A percentile compares a stretch with the other conserved stretches of the same genome.
Evolutionary conservation across 1,284 basidiomycete genomes (phyloP).

Genomic region (Moesziomyces antarcticus): DNA sequence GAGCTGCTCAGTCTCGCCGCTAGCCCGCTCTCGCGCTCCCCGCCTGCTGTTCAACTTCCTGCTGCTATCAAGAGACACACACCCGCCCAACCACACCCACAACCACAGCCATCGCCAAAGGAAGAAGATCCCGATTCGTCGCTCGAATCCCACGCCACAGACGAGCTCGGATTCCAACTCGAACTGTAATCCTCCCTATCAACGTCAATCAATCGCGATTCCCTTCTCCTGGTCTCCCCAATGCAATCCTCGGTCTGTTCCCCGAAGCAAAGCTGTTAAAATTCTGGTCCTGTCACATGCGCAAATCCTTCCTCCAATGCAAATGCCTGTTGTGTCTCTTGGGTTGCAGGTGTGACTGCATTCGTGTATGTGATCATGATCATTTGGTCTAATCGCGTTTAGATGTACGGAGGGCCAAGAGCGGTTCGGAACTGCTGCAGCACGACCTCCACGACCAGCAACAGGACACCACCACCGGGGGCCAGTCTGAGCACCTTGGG

Average conservation of each 20-base stretch:
- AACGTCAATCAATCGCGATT: no score
- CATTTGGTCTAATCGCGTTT: background rate
- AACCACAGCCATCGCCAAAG: background rate
- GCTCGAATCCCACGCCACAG: background rate
- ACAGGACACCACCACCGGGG: conserved; percentile 91
- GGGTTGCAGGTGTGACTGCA: no score
- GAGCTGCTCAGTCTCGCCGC: conserved; percentile 51
- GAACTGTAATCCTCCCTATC: conserved; percentile 6
- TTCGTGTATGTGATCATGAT: no score
- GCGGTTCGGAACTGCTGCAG: conserved; percentile 48
- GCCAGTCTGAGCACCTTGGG: conserved; percentile 77
- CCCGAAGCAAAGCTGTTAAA: no score
- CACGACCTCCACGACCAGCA: conserved; percentile 72
- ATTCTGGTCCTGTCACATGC: no score
- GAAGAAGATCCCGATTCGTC: background rate
- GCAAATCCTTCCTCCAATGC: no score
- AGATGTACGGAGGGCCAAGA: conserved; percentile 63
- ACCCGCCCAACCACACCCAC: background rate
- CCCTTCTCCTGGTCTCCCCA: no score
- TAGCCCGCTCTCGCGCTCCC: conserved; percentile 38
- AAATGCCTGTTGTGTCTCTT: no score
- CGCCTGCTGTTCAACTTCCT: conserved; percentile 15
- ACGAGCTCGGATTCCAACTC: conserved; percentile 28
- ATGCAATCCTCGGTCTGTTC: no score
- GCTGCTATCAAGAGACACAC: conserved; percentile 2